Percentiles rank a stretch among this genome's conserved stretches.
These are phyloP conservation scores for Teratosphaeria nubilosa DNA, from an alignment of 2,329 filamentous ascomycete genomes.

Conservation along the genomic window DNA sequence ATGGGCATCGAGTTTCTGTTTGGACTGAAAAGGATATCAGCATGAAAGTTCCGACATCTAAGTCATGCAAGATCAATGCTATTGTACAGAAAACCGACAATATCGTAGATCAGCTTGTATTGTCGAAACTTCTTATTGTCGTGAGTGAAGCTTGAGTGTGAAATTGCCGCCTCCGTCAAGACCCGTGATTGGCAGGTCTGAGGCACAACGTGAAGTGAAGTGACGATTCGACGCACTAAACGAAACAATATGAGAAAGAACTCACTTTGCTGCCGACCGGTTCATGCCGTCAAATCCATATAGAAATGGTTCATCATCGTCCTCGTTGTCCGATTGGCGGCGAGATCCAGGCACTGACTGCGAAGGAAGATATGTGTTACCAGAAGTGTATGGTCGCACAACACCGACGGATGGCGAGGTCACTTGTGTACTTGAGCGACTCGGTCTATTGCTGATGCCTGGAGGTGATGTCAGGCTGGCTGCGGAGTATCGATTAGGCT, in stretches of 20 bases:
- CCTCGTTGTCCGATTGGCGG: constrained; percentile 78
- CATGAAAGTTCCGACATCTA: neutral
- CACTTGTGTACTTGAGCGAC: constrained; percentile 67
- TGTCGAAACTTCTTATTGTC: neutral
- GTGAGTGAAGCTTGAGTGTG: neutral
- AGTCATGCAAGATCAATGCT: neutral
- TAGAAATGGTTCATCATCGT: constrained; percentile 60
- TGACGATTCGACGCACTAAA: neutral
- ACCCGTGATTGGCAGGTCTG: neutral
- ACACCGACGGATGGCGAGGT: constrained; percentile 61
- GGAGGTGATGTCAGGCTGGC: constrained; percentile 78
- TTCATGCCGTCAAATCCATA: constrained; percentile 54
- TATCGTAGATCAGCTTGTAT: neutral
- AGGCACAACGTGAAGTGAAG: neutral
- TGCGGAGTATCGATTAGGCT: constrained; percentile 79
- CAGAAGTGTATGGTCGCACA: constrained; percentile 42
- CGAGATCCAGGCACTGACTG: constrained; percentile 79
- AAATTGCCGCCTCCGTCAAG: neutral
- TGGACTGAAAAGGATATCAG: constrained; percentile 41
- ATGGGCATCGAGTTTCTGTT: constrained; percentile 95
- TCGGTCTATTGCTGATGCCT: constrained; percentile 50
- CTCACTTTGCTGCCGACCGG: constrained; percentile 69
- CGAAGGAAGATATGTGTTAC: constrained; percentile 58
- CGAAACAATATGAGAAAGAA: constrained; percentile 32
- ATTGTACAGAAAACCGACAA: constrained; percentile 1